These are phyloP conservation scores for Cucumis sativus DNA, from an alignment of 306 rosid genomes.

Conservation along the genomic window Cucumber_9930_V3 NC_026659.2:25110001-25110500, in stretches of 20 bases:
- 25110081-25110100: slow-evolving; percentile 23
- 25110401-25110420: not conserved
- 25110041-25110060: slow-evolving; percentile 23
- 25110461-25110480: not conserved
- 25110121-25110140: slow-evolving; percentile 9
- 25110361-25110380: not conserved
- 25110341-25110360: not conserved
- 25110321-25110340: not conserved
- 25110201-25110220: slow-evolving; percentile 17
- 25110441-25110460: not conserved
- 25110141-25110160: not conserved
- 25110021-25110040: slow-evolving; percentile 12
- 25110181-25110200: slow-evolving; percentile 10
- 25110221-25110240: slow-evolving; percentile 10
- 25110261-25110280: slow-evolving; percentile 19
- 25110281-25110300: slow-evolving; percentile 12
- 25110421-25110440: not conserved
- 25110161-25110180: not conserved
- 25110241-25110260: slow-evolving; percentile 20
- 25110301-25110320: not conserved
- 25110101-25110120: slow-evolving; percentile 12
- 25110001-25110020: slow-evolving; percentile 25
- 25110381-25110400: not conserved
- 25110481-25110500: not conserved
- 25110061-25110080: not conserved